Base-by-base conservation (phyloP, 495 filamentous ascomycete species). In the Penicillium canescens region DNA sequence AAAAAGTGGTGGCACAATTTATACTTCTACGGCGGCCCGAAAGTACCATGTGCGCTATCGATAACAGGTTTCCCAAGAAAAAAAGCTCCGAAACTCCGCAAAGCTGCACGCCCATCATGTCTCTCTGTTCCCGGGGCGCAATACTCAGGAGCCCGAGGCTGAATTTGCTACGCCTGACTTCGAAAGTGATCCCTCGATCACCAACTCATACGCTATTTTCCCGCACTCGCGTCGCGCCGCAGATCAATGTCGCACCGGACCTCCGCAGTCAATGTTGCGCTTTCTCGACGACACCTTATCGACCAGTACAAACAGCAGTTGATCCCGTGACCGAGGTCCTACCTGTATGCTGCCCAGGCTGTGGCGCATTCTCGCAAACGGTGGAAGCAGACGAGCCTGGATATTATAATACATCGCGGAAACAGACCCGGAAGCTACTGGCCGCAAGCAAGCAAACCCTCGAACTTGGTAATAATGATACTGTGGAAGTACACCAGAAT, bases 311-410 rank as follows among this genome's bases (percentile, higher is more conserved):
- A 13, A 20, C 52, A 10, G 1, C 42, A 13, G 6, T 50, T 8
- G 53, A 63, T 3, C 28, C 50, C 1, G 5, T 61, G 2, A 49
- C 56, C 6, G 53, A 67, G 35, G 20, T 56, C 14, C 52, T 77
- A 6, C 74, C 76, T 2, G 10, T 71, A 5, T 77, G 66, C 59
- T 99, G 94, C 65, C 84, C 88, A 18, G 94, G 94, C 48, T 99
- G 94, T 67, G 94, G 94, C 42, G 95, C 93, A 28, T 81, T 87
- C 51, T 81, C 87, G 43, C 94, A 98, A 62, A 87, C 79, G 0
- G 57, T 83, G 2, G 78, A 85, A 20, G 78, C 86, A n/a, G 66
- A 82, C 33, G 78, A 87, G 59, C 81, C 92, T 1, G 94, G 94
- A 38, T 96, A 84, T 71, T 97, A 89, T 70, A 73, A 81, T 59